Conservation (phyloP, 2,329 filamentous ascomycete genomes). For the Arthroderma sp. region DNA sequence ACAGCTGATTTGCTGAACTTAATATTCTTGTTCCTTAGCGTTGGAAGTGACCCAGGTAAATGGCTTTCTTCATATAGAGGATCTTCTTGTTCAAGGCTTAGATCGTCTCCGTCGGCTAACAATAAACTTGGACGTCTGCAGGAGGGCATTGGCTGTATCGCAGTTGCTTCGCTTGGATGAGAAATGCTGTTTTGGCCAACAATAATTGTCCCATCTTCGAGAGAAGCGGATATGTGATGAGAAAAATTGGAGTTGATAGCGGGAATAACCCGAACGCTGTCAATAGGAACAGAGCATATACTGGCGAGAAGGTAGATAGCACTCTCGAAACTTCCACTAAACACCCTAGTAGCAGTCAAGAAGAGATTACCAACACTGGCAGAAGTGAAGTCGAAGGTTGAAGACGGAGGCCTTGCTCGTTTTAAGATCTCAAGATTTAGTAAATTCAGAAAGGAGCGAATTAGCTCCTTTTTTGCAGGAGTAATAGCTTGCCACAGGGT, state of each 20-base stretch:
- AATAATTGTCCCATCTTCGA: slow-evolving; percentile 64
- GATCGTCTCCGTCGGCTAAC: slow-evolving; percentile 22
- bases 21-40: slow-evolving; percentile 68
- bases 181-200: slow-evolving; percentile 88
- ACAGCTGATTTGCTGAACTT: slow-evolving; percentile 68
- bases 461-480: slow-evolving; percentile 61
- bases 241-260: slow-evolving; percentile 93
- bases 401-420: slow-evolving; percentile 54
- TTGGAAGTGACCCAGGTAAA: slow-evolving; percentile 56
- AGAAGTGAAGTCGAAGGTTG: slow-evolving; percentile 64
- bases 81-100: slow-evolving; percentile 21
- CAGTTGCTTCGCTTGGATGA: slow-evolving; percentile 60
- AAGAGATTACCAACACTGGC: slow-evolving; percentile 71
- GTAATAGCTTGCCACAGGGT: slow-evolving; percentile 59
- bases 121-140: slow-evolving; percentile 26
- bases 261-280: slow-evolving; percentile 64
- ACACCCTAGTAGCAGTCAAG: slow-evolving; percentile 72
- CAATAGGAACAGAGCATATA: slow-evolving; percentile 68
- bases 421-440: slow-evolving; percentile 70
- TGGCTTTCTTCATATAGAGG: slow-evolving; percentile 34
- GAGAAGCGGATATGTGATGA: slow-evolving; percentile 78
- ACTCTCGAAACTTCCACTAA: slow-evolving; percentile 83
- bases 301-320: slow-evolving; percentile 81
- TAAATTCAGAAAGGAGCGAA: slow-evolving; percentile 63
- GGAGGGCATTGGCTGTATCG: slow-evolving; percentile 26